Evolutionary conservation across 2,329 filamentous ascomycete genomes (phyloP).

Genomic region (Claviceps humidiphila): DNA sequence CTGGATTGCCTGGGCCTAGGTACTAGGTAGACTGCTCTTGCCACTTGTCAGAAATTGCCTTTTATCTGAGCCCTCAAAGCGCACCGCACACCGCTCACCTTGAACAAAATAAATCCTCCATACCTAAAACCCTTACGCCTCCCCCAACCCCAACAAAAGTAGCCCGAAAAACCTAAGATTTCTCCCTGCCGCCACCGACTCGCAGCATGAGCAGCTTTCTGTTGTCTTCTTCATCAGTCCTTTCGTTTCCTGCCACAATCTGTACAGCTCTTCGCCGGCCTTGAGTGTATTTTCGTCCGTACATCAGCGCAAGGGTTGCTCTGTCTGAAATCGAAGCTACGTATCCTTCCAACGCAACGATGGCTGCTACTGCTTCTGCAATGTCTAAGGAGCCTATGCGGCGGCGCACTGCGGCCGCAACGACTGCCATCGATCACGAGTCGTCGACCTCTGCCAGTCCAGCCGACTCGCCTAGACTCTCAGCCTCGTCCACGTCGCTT

Average conservation of each 20-base stretch:
- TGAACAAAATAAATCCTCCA: background rate
- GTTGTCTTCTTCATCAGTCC: background rate
- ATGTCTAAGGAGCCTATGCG: constrained; percentile 29
- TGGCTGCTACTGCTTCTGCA: constrained; percentile 35
- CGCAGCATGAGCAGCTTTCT: background rate
- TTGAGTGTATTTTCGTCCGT: background rate
- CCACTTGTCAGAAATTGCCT: background rate
- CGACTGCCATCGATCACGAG: constrained; percentile 36
- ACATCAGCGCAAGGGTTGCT: background rate
- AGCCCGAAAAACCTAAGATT: background rate
- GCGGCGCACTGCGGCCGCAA: constrained; percentile 34
- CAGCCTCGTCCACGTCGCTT: constrained; percentile 77
- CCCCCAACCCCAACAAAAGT: constrained; percentile 1
- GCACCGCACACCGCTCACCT: background rate
- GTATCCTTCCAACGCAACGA: constrained; percentile 14
- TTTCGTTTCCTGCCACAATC: background rate
- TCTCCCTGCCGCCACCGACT: background rate
- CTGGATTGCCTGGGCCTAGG: background rate
- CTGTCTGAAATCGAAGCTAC: background rate
- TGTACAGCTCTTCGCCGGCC: background rate
- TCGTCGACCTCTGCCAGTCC: constrained; percentile 46
- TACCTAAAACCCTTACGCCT: background rate
- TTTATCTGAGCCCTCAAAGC: background rate
- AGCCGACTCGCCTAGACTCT: constrained; percentile 44
- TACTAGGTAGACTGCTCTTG: background rate